phyloP scores from a whole-genome alignment of 73 alveolate genomes.

The Paramecium caudatum region DNA sequence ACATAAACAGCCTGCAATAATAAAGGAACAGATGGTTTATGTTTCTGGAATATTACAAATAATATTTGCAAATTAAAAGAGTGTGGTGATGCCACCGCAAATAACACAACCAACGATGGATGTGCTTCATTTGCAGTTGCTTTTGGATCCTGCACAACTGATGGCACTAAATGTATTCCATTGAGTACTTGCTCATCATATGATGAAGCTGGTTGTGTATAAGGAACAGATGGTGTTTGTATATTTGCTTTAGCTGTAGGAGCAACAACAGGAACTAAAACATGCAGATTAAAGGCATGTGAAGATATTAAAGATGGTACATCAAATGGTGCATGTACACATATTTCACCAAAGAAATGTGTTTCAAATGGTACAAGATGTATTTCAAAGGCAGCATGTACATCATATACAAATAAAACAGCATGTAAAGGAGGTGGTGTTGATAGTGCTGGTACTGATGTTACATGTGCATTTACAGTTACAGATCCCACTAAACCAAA shows the following conservation, averaged over 20 bases:
- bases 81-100: slow-evolving; percentile 11
- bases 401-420: slow-evolving; percentile 20
- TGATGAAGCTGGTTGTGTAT: slow-evolving; percentile 21
- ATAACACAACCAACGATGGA: neutral
- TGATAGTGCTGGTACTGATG: slow-evolving; percentile 46
- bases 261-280: neutral
- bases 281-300: slow-evolving; percentile 62
- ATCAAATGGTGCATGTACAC: neutral
- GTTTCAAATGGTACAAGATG: slow-evolving; percentile 38
- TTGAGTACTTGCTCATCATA: slow-evolving; percentile 32
- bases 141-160: slow-evolving; percentile 28
- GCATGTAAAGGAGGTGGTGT: slow-evolving; percentile 56
- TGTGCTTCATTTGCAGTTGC: neutral
- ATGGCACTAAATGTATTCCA: slow-evolving; percentile 56
- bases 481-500: neutral
- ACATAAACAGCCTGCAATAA: slow-evolving; percentile 36
- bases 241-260: neutral
- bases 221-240: slow-evolving; percentile 64
- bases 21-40: slow-evolving; percentile 16
- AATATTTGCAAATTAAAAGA: slow-evolving; percentile 42
- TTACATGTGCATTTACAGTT: slow-evolving; percentile 19
- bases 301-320: neutral
- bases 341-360: neutral
- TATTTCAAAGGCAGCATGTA: neutral
- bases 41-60: neutral